A percentile compares a stretch with the other conserved stretches of the same genome.
phyloP scores from a whole-genome alignment of 176 grass and related monocot species.

The Thalia dealbata region DNA sequence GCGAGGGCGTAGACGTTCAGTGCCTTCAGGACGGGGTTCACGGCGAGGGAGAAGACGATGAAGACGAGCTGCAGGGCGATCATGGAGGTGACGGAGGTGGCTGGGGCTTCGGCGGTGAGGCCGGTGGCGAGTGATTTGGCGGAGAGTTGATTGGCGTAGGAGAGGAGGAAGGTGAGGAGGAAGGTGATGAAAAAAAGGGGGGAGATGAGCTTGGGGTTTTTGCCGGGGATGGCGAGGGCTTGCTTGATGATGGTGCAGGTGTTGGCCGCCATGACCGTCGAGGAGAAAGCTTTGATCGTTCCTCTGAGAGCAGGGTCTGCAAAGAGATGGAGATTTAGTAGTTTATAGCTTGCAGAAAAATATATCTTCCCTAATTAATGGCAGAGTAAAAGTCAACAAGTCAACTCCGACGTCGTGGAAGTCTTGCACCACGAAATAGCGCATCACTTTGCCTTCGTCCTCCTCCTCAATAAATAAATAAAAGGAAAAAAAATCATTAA shows the following conservation, averaged over 20 bases:
- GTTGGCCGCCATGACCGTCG: neutral
- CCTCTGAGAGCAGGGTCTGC: too few species aligned
- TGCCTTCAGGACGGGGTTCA: constrained; percentile 8
- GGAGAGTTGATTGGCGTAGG: neutral
- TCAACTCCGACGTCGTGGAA: too few species aligned
- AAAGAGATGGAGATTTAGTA: too few species aligned
- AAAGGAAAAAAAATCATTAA: too few species aligned
- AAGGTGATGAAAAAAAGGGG: constrained; percentile 20
- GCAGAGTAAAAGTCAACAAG: too few species aligned
- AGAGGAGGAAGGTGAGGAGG: neutral
- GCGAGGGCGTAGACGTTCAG: neutral
- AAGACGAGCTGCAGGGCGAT: constrained; percentile 16
- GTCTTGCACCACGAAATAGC: too few species aligned
- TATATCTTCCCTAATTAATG: too few species aligned
- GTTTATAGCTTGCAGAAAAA: too few species aligned
- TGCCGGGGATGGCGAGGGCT: constrained; percentile 19
- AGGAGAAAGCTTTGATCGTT: too few species aligned
- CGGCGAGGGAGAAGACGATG: constrained; percentile 18
- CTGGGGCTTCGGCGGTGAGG: constrained; percentile 5
- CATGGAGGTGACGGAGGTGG: constrained; percentile 4
- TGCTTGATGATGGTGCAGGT: constrained; percentile 13
- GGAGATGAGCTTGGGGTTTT: constrained; percentile 17
- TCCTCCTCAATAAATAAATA: too few species aligned
- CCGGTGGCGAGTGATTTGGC: neutral
- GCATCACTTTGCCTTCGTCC: too few species aligned